phyloP scores from a whole-genome alignment of 768 basidiomycete species.

The Pholiota molesta region DNA sequence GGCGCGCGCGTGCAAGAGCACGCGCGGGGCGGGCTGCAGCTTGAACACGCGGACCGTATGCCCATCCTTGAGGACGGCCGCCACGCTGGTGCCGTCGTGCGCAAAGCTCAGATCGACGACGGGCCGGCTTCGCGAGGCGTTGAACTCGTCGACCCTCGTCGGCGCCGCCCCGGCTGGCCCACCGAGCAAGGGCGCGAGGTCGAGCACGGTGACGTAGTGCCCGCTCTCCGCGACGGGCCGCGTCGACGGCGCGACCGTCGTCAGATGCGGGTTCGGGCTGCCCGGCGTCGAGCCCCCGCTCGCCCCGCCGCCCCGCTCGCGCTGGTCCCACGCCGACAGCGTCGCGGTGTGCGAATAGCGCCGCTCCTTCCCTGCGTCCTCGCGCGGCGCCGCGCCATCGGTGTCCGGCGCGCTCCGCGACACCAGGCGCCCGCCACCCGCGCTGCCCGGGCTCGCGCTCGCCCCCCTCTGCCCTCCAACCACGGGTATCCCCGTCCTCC shows the following conservation, averaged over 20 bases:
- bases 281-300: neutral
- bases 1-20: neutral
- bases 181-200: constrained; percentile 36
- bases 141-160: constrained; percentile 49
- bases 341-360: constrained; percentile 24
- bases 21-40: constrained; percentile 30
- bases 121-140: constrained; percentile 48
- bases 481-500: neutral
- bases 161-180: neutral
- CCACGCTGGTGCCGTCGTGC: constrained; percentile 53
- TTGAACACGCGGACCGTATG: constrained; percentile 54
- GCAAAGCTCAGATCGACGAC: constrained; percentile 54
- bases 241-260: constrained; percentile 27
- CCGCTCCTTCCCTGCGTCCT: constrained; percentile 23
- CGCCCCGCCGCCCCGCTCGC: neutral
- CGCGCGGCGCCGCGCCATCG: constrained; percentile 13
- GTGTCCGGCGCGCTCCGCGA: constrained; percentile 66
- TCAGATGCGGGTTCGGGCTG: constrained; percentile 9
- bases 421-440: constrained; percentile 43
- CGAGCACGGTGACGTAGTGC: constrained; percentile 58
- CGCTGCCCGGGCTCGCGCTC: constrained; percentile 19
- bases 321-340: neutral
- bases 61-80: constrained; percentile 57
- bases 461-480: neutral
- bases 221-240: constrained; percentile 30